Conservation (phyloP, 2,329 filamentous ascomycete species). For the Pestalotiopsis sp. region DNA sequence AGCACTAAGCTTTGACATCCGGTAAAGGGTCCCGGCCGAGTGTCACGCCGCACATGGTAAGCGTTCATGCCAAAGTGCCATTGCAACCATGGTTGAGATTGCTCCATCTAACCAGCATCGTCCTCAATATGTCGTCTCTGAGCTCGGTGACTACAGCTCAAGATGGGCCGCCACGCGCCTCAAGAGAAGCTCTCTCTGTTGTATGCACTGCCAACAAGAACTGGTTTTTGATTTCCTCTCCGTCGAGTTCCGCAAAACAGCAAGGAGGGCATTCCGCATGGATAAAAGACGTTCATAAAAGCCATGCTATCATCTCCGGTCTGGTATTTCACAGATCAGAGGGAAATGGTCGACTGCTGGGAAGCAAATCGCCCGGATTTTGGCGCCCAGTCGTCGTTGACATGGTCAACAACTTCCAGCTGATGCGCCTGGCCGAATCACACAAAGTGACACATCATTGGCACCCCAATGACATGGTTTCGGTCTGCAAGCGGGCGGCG, state of each 20-base stretch:
- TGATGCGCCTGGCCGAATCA: constrained; percentile 62
- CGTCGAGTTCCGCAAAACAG: constrained; percentile 39
- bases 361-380: constrained; percentile 33
- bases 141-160: constrained; percentile 29
- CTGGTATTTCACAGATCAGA: constrained; percentile 45
- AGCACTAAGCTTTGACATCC: constrained; percentile 92
- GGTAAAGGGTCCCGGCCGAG: constrained; percentile 77
- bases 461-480: constrained; percentile 44
- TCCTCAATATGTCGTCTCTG: constrained; percentile 25
- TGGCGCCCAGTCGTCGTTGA: constrained; percentile 52
- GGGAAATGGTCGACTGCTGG: constrained; percentile 40
- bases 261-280: constrained; percentile 71
- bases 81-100: constrained; percentile 11
- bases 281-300: constrained; percentile 98
- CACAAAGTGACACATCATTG: constrained; percentile 48
- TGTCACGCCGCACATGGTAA: constrained; percentile 23
- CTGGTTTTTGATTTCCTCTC: constrained; percentile 93
- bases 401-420: constrained; percentile 47
- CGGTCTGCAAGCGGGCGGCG: constrained; percentile 36
- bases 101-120: constrained; percentile 20
- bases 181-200: constrained; percentile 68
- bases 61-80: constrained; percentile 20
- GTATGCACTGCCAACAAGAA: constrained; percentile 84
- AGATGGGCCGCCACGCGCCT: constrained; percentile 20
- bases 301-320: constrained; percentile 67